Evolutionary conservation across 768 basidiomycete genomes (phyloP).

Genomic region (Pleurotus tuber-regium): DNA sequence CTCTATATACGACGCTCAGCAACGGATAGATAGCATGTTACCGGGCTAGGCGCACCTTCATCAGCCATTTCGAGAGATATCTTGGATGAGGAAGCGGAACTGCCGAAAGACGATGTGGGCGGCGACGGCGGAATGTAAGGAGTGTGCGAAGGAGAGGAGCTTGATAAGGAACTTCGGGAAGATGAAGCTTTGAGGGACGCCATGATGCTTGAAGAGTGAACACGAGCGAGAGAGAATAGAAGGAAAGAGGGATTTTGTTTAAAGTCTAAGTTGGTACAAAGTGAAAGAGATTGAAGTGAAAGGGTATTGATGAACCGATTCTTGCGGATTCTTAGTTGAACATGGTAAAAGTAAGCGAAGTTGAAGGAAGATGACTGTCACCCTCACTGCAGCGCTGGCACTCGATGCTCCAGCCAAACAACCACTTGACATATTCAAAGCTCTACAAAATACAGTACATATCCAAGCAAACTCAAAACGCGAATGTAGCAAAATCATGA

Average conservation of each 20-base stretch:
- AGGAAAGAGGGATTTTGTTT: background rate
- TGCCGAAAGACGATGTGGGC: constrained; percentile 29
- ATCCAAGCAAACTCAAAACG: background rate
- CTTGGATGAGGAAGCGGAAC: constrained; percentile 52
- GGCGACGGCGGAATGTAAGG: constrained; percentile 35
- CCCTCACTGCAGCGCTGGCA: background rate
- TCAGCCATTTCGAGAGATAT: constrained; percentile 54
- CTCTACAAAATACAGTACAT: background rate
- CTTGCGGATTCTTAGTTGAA: constrained; percentile 1
- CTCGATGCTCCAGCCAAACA: background rate
- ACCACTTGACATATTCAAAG: background rate
- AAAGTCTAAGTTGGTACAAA: background rate
- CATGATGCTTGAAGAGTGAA: constrained; percentile 25
- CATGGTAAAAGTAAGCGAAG: constrained; percentile 2
- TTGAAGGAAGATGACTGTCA: background rate
- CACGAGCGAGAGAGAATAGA: constrained; percentile 16
- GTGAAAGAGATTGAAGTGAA: constrained; percentile 5
- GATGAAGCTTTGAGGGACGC: constrained; percentile 31
- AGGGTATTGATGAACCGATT: background rate
- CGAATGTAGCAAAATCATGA: background rate
- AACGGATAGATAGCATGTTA: constrained; percentile 6
- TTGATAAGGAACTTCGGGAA: constrained; percentile 30
- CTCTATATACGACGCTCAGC: constrained; percentile 39
- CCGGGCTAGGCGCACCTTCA: constrained; percentile 50
- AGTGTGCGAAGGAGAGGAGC: constrained; percentile 31